These are phyloP conservation scores for Phyllosticta ampelicida DNA, from an alignment of 2,329 filamentous ascomycete species.

Conservation along the genomic window DNA sequence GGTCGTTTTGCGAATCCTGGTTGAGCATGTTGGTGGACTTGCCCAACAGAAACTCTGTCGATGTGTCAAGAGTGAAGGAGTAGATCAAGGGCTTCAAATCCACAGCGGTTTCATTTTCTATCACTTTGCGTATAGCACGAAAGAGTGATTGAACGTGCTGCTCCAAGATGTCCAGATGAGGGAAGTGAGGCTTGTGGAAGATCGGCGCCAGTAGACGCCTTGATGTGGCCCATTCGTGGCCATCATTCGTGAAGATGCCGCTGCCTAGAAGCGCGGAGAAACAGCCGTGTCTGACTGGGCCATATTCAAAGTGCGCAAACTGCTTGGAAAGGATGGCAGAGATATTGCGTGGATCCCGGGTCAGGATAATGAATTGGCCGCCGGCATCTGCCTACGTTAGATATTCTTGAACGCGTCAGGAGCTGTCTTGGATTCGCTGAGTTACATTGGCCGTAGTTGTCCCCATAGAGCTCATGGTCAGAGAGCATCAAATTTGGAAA, in stretches of 20 bases:
- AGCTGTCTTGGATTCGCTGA: neutral
- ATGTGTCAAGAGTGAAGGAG: constrained; percentile 28
- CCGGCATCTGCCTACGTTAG: neutral
- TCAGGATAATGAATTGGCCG: neutral
- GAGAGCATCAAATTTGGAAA: neutral
- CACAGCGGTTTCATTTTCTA: neutral
- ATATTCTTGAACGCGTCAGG: neutral
- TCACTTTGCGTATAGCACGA: neutral
- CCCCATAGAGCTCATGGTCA: neutral
- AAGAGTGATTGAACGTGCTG: neutral
- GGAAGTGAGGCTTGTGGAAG: neutral
- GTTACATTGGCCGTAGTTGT: neutral
- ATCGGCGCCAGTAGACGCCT: neutral
- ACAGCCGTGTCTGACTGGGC: neutral
- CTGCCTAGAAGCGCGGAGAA: neutral
- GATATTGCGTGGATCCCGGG: neutral
- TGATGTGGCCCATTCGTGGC: neutral
- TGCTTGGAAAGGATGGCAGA: neutral
- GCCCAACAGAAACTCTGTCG: constrained; percentile 27
- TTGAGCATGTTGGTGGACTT: constrained; percentile 9
- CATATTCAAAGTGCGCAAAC: neutral
- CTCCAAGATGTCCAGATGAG: neutral
- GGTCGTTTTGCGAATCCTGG: neutral
- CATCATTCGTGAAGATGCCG: neutral
- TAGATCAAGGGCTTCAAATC: constrained; percentile 23